Evolutionary conservation across 768 basidiomycete species (phyloP), one percentile per base, ranked within the genome.

Genomic region (Kwoniella sp.): DNA sequence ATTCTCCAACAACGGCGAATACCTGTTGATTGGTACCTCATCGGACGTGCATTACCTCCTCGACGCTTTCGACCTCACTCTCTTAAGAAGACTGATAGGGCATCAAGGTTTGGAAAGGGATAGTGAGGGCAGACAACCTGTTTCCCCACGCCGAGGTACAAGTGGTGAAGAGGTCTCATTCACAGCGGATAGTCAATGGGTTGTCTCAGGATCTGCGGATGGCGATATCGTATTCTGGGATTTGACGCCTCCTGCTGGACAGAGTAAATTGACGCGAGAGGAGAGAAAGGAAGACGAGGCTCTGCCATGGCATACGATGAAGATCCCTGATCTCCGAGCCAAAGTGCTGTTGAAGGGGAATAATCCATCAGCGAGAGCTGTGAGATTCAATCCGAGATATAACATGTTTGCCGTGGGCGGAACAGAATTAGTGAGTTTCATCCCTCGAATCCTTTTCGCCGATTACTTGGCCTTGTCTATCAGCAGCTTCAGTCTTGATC

Each of bases 161-260:
- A 94, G 92, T 64, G 91, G 94, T 13, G 92, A 97, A 77, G 96
- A 98, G 81, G 89, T 94, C 3, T 85, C 85, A 12, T 98, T 92
- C 91, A 93, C 91, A 2, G 90, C 92, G 0, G 95, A 99, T 78
- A 92, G 92, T 79, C 90, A 90, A 78, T 99, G 85, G 72, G 84
- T 98, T 47, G 79, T 96, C 5, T 85, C 90, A 22, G 96, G 96
- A 57, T 81, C 81, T 2, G 59, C 68, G 51, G 88, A 94, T 74
- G 96, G 96, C 49, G 87, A 85, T 70, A 82, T 98, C n/a, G 79
- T 85, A 51, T 81, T 95, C 21, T 99, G 94, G 94, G 93, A 98
- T 71, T 82, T 90, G 40, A 58, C 65, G 84, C 86, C 29, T 40
- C 81, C 61, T 81, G 17, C 33, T 17, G 67, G 69, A n/a, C 57